These are phyloP conservation scores for Moesziomyces globuligerus DNA, from an alignment of 1,284 basidiomycete species.

Conservation along the genomic window DNA sequence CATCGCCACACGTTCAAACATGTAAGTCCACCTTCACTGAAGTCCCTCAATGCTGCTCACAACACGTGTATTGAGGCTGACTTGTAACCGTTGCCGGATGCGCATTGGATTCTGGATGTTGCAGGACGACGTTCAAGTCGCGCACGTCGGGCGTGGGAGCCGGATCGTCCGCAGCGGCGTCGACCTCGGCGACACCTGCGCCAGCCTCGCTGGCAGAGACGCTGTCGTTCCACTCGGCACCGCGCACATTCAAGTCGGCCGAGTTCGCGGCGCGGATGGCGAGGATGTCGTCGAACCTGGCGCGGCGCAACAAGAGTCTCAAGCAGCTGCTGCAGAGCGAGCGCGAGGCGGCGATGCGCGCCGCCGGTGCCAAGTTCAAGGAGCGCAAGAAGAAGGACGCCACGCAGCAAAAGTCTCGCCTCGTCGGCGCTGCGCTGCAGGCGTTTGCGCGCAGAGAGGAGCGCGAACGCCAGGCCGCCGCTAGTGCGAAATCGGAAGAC, in stretches of 20 bases:
- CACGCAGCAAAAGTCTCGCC: conserved; percentile 11
- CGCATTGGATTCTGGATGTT: too few relatives aligned
- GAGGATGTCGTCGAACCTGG: conserved; percentile 44
- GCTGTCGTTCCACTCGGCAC: conserved; percentile 42
- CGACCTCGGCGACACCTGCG: conserved; percentile 34
- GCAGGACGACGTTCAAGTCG: conserved; percentile 21
- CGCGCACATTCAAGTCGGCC: conserved; percentile 46
- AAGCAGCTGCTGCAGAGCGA: conserved; percentile 61
- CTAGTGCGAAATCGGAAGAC: neutral
- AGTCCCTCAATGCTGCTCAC: too few relatives aligned
- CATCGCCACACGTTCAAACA: too few relatives aligned
- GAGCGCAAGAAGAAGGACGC: conserved; percentile 41
- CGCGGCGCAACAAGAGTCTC: conserved; percentile 56
- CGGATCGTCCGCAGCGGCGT: conserved; percentile 11
- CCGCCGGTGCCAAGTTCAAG: conserved; percentile 31
- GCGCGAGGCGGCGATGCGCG: conserved; percentile 52
- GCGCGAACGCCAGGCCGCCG: conserved; percentile 25
- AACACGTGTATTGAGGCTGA: too few relatives aligned
- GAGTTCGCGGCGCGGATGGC: conserved; percentile 35
- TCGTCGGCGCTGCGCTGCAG: conserved; percentile 43
- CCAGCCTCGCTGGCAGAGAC: conserved; percentile 40
- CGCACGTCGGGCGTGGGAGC: conserved; percentile 8
- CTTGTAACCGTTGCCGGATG: too few relatives aligned
- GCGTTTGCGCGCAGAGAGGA: conserved; percentile 37
- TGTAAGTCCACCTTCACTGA: too few relatives aligned